A percentile compares a stretch with the other conserved stretches of the same genome.
These are phyloP conservation scores for Cochlearia excelsa DNA, from an alignment of 345 rosid genomes.

Conservation along the genomic window DNA sequence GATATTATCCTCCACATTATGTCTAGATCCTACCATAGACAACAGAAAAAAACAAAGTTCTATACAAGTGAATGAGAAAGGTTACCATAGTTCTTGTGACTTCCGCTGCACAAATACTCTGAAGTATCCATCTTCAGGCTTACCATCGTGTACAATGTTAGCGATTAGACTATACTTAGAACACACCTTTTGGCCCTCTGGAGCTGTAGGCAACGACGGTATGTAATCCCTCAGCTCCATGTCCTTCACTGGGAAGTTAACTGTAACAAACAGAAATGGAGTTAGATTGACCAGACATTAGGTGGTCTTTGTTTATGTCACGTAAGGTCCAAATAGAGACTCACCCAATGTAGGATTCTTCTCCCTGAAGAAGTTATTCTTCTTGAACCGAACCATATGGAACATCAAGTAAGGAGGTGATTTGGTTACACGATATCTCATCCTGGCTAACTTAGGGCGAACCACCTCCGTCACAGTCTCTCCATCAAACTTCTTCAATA, in stretches of 20 bases:
- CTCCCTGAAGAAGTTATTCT: slow-evolving; percentile 89
- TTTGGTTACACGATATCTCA: slow-evolving; percentile 75
- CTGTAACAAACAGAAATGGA: slow-evolving; percentile 40
- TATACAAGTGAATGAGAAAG: neutral
- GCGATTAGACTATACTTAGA: slow-evolving; percentile 91
- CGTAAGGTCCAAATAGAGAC: slow-evolving; percentile 1
- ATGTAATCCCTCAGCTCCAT: slow-evolving; percentile 89
- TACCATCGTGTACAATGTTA: slow-evolving; percentile 94
- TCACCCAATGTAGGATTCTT: slow-evolving; percentile 94
- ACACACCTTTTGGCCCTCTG: slow-evolving; percentile 54
- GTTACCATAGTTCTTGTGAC: slow-evolving; percentile 88
- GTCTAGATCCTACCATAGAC: too few species aligned
- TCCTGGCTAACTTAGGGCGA: slow-evolving; percentile 76
- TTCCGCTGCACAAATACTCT: slow-evolving; percentile 96
- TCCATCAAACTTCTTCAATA: slow-evolving; percentile 95
- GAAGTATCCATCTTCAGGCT: slow-evolving; percentile 88
- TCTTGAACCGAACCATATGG: slow-evolving; percentile 92
- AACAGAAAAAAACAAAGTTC: neutral
- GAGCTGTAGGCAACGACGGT: slow-evolving; percentile 70
- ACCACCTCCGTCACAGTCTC: slow-evolving; percentile 85
- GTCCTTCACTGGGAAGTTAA: slow-evolving; percentile 62
- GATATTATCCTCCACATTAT: too few species aligned
- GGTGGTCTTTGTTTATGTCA: neutral
- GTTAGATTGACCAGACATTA: slow-evolving; percentile 3
- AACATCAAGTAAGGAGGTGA: slow-evolving; percentile 80